A percentile compares a stretch with the other conserved stretches of the same genome.
Evolutionary conservation across 306 rosid species (phyloP).

Genomic region (Fagus crenata): DNA sequence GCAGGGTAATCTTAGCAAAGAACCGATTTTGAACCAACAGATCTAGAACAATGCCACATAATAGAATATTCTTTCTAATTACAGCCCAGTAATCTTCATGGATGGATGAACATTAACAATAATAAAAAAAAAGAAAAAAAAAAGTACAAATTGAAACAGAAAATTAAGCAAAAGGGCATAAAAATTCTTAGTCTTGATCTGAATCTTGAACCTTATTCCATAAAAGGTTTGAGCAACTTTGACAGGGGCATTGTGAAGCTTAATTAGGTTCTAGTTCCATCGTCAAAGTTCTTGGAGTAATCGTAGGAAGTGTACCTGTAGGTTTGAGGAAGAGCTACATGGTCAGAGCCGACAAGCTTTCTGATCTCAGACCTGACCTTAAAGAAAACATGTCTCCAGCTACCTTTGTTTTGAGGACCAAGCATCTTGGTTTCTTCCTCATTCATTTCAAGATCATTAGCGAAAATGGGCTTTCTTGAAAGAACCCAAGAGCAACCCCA

Average conservation of each 20-base stretch:
- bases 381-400: conserved; percentile 64
- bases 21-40: background rate
- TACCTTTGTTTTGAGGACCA: conserved; percentile 61
- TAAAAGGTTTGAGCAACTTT: background rate
- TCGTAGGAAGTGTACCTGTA: conserved; percentile 44
- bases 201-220: conserved; percentile 27
- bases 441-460: conserved; percentile 82
- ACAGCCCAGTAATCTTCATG: background rate
- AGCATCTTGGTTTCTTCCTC: conserved; percentile 69
- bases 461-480: conserved; percentile 65
- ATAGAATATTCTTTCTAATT: conserved; percentile 16
- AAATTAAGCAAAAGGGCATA: background rate
- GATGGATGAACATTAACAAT: background rate
- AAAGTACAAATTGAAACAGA: background rate
- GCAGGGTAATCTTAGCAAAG: background rate
- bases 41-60: conserved; percentile 1
- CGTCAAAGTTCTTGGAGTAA: conserved; percentile 43
- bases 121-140: background rate
- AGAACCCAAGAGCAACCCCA: conserved; percentile 82
- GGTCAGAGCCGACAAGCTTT: conserved; percentile 50
- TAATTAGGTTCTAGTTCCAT: conserved; percentile 8
- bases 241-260: background rate
- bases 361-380: conserved; percentile 70
- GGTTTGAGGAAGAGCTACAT: conserved; percentile 68
- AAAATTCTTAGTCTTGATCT: background rate